phyloP scores from a whole-genome alignment of 2,329 filamentous ascomycete genomes.

The Xylariaceae sp. region DNA sequence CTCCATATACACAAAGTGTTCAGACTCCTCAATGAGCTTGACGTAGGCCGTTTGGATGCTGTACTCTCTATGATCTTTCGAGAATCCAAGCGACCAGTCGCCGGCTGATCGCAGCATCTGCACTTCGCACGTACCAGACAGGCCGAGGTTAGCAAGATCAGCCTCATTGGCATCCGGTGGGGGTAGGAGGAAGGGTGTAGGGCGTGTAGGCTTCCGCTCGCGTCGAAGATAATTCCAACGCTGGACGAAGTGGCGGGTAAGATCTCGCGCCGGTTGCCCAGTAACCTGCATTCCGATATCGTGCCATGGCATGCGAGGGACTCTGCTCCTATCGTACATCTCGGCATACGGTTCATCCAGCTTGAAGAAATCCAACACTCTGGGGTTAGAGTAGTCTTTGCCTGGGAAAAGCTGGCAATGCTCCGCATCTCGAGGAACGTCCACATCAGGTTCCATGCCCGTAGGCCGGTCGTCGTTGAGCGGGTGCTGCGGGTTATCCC shows the following conservation, averaged over 20 bases:
- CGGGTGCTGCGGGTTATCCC: constrained; percentile 92
- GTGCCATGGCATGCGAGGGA: constrained; percentile 97
- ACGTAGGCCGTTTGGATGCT: constrained; percentile 96
- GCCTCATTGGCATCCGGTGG: constrained; percentile 85
- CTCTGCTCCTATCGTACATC: constrained; percentile 89
- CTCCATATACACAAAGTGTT: constrained; percentile 97
- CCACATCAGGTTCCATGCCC: constrained; percentile 73
- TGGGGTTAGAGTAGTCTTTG: constrained; percentile 96
- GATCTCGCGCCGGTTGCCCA: constrained; percentile 86
- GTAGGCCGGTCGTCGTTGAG: constrained; percentile 91
- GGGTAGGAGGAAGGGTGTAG: constrained; percentile 86
- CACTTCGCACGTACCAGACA: constrained; percentile 92
- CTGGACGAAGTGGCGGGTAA: constrained; percentile 94
- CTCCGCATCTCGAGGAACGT: constrained; percentile 78
- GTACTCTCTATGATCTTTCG: constrained; percentile 69
- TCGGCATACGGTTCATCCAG: constrained; percentile 94
- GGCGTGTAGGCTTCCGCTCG: constrained; percentile 86
- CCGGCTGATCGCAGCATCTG: constrained; percentile 89
- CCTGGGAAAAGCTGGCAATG: constrained; percentile 95
- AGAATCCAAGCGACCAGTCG: constrained; percentile 84
- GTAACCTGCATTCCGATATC: constrained; percentile 98
- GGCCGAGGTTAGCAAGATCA: constrained; percentile 79
- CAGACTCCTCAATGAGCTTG: constrained; percentile 88
- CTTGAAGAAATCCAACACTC: constrained; percentile 90
- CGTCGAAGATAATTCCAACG: constrained; percentile 96